A percentile compares a stretch with the other conserved stretches of the same genome.
Conservation (phyloP, 2,329 filamentous ascomycete species). For the Xylaria sp. region DNA sequence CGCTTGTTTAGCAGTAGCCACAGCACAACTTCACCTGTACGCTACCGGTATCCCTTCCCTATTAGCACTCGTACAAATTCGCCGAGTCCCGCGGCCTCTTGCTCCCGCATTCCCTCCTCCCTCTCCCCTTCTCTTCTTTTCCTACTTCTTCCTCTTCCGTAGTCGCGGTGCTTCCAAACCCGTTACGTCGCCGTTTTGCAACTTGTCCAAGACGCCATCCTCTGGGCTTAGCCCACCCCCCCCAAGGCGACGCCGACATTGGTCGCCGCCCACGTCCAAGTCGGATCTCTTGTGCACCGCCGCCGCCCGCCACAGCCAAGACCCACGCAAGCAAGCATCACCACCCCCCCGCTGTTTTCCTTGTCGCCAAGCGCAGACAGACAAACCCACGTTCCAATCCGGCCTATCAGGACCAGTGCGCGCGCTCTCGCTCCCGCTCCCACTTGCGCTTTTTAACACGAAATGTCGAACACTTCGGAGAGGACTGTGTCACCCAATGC, state of each 20-base stretch:
- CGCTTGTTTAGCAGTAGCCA: slow-evolving; percentile 29
- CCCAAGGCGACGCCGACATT: slow-evolving; percentile 43
- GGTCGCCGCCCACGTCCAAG: slow-evolving; percentile 44
- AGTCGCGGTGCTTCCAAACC: slow-evolving; percentile 20
- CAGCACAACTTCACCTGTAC: slow-evolving; percentile 22
- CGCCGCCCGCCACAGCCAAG: slow-evolving; percentile 34
- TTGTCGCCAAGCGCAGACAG: slow-evolving; percentile 45
- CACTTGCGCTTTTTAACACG: slow-evolving; percentile 13
- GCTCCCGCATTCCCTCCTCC: slow-evolving; percentile 19
- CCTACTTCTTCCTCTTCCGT: slow-evolving; percentile 15
- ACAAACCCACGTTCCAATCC: slow-evolving; percentile 31
- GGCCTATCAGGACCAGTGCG: slow-evolving; percentile 22
- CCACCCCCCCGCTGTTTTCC: slow-evolving; percentile 37
- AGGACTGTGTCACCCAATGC: slow-evolving; percentile 47
- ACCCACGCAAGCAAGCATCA: slow-evolving; percentile 14
- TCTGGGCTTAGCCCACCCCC: slow-evolving; percentile 49
- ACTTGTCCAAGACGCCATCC: slow-evolving; percentile 44
- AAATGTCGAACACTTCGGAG: slow-evolving; percentile 50
- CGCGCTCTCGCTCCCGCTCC: slow-evolving; percentile 8
- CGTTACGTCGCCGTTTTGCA: slow-evolving; percentile 45
- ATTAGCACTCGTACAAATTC: slow-evolving; percentile 48
- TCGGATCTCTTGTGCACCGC: slow-evolving; percentile 29
- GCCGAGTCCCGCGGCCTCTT: slow-evolving; percentile 40
- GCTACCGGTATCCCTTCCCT: slow-evolving; percentile 19
- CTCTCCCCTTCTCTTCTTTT: slow-evolving; percentile 14